These are phyloP conservation scores for Vaccinium macrocarpon DNA, from an alignment of 148 eudicot genomes.

Conservation along the genomic window DNA sequence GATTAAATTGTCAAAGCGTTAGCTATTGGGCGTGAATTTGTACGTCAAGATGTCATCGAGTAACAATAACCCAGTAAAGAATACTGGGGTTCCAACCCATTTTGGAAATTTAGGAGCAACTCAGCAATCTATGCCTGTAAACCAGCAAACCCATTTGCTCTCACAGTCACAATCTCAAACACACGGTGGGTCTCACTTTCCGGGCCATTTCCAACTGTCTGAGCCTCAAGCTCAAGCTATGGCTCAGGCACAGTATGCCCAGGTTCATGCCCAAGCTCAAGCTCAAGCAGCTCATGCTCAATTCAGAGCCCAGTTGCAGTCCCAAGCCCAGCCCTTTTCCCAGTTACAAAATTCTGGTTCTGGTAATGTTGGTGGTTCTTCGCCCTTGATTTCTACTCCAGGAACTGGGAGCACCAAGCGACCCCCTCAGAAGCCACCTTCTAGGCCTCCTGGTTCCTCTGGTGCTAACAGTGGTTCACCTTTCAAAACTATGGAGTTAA, in stretches of 20 bases:
- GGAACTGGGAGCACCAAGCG: slow-evolving; percentile 41
- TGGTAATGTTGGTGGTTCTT: slow-evolving; percentile 31
- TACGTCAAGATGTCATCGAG: slow-evolving; percentile 17
- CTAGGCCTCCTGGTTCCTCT: slow-evolving; percentile 49
- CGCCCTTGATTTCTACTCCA: slow-evolving; percentile 42
- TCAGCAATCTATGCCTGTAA: slow-evolving; percentile 25
- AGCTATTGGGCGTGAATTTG: background rate
- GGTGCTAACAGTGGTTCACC: slow-evolving; percentile 47
- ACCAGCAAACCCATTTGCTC: slow-evolving; percentile 23
- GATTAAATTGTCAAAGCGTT: slow-evolving; percentile 1
- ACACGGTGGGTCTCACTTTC: slow-evolving; percentile 39
- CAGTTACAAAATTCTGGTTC: slow-evolving; percentile 29
- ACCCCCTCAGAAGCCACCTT: slow-evolving; percentile 44
- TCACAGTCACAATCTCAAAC: slow-evolving; percentile 36
- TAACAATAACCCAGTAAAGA: slow-evolving; percentile 34
- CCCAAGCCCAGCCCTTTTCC: slow-evolving; percentile 32
- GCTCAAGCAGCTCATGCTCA: slow-evolving; percentile 29
- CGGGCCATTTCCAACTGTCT: slow-evolving; percentile 39
- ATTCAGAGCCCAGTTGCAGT: slow-evolving; percentile 32
- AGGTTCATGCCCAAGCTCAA: slow-evolving; percentile 30
- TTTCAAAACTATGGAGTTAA: slow-evolving; percentile 76
- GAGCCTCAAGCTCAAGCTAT: slow-evolving; percentile 40
- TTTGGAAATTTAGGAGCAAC: slow-evolving; percentile 30
- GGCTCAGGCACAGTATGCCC: slow-evolving; percentile 42
- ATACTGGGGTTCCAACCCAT: slow-evolving; percentile 28